Evolutionary conservation across 371 early-diverging fungal species (phyloP).

Genomic region (Mortierella sp.): DNA sequence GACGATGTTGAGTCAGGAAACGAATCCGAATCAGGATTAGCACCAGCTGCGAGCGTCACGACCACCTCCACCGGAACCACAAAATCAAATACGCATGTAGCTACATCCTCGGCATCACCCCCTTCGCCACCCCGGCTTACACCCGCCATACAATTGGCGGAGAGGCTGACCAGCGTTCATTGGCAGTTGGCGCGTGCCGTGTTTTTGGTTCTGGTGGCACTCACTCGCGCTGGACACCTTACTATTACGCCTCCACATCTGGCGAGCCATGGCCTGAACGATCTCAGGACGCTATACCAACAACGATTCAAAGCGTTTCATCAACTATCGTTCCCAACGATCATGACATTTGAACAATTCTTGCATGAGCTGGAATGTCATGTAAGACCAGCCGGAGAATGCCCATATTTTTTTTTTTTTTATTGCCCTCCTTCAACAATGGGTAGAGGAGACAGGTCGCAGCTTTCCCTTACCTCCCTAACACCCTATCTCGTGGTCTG

Average conservation of each 20-base stretch:
- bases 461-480: no score
- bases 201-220: slow-evolving; percentile 41
- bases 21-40: no score
- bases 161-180: slow-evolving; percentile 10
- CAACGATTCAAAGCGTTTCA: slow-evolving; percentile 73
- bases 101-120: background rate
- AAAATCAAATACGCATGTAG: background rate
- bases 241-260: slow-evolving; percentile 50
- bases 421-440: no score
- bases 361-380: slow-evolving; percentile 43
- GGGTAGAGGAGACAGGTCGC: no score
- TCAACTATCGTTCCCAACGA: slow-evolving; percentile 60
- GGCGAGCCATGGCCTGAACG: slow-evolving; percentile 59
- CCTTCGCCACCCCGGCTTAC: background rate
- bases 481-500: no score
- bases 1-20: no score
- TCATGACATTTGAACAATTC: slow-evolving; percentile 54
- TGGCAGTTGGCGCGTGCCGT: slow-evolving; percentile 22
- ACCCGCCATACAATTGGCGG: slow-evolving; percentile 26
- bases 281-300: slow-evolving; percentile 62
- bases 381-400: slow-evolving; percentile 36
- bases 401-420: background rate
- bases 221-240: slow-evolving; percentile 58
- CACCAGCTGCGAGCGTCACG: no score
- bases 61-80: background rate